These are phyloP conservation scores for Blastocystis sp. DNA, from an alignment of 352 stramenopile species.

Conservation along the genomic window DNA sequence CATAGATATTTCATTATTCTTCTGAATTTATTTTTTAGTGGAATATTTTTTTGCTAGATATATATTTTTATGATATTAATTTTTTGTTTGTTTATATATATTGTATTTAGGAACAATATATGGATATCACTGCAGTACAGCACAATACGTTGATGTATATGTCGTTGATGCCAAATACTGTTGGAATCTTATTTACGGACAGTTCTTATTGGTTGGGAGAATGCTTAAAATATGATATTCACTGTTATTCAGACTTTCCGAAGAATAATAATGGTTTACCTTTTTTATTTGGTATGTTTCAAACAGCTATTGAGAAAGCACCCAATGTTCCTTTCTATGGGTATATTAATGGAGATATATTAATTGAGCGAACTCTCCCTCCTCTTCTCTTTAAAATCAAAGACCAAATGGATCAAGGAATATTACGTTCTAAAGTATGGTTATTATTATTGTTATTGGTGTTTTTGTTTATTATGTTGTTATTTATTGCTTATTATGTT, in stretches of 20 bases:
- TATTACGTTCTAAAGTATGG: not conserved
- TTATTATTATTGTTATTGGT: conserved; percentile 18
- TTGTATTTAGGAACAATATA: no score
- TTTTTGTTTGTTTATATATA: no score
- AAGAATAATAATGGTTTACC: conserved; percentile 24
- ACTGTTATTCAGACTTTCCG: conserved; percentile 26
- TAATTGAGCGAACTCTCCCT: conserved; percentile 18
- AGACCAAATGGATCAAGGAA: conserved; percentile 16
- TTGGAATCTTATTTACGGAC: no score
- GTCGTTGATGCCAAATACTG: no score
- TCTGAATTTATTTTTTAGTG: no score
- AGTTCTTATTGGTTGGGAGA: conserved; percentile 31
- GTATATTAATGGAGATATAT: conserved; percentile 37
- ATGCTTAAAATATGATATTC: conserved; percentile 26
- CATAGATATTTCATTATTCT: no score
- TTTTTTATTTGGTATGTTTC: conserved; percentile 30
- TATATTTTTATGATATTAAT: no score
- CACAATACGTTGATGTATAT: no score
- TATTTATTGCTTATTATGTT: conserved; percentile 14
- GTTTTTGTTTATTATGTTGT: not conserved
- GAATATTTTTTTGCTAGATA: no score
- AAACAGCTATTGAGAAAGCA: conserved; percentile 5
- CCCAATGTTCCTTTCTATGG: conserved; percentile 34
- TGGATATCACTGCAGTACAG: no score
- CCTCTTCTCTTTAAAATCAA: not conserved